Evolutionary conservation across 1,284 basidiomycete species (phyloP).

Genomic region (Veloboletus limbatus): DNA sequence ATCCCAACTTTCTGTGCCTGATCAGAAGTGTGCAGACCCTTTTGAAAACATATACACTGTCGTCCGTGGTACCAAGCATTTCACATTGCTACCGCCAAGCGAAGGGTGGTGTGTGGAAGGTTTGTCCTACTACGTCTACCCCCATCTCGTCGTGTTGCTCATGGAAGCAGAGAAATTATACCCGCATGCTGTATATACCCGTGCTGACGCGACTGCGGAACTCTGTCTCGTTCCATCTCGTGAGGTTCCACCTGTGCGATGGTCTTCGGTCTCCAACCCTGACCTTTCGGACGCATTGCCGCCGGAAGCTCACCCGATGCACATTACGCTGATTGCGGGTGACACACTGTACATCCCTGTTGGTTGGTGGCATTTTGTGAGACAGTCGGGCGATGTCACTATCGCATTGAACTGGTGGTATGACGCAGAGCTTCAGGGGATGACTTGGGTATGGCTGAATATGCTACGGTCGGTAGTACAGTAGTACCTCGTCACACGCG

Average conservation of each 20-base stretch:
- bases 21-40: constrained; percentile 54
- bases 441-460: constrained; percentile 63
- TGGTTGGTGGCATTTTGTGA: constrained; percentile 90
- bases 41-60: constrained; percentile 94
- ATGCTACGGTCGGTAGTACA: constrained; percentile 54
- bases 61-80: constrained; percentile 78
- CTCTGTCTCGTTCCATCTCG: constrained; percentile 48
- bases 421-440: constrained; percentile 70
- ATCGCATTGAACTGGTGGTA: constrained; percentile 92
- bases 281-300: constrained; percentile 44
- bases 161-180: constrained; percentile 55
- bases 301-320: constrained; percentile 57
- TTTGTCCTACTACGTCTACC: constrained; percentile 34
- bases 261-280: constrained; percentile 72
- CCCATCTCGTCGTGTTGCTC: constrained; percentile 3
- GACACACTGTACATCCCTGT: constrained; percentile 87
- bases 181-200: constrained; percentile 65
- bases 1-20: background rate
- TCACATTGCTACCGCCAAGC: constrained; percentile 81
- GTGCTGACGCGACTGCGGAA: constrained; percentile 34
- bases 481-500: constrained; percentile 19
- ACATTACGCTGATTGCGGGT: constrained; percentile 64
- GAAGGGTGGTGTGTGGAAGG: constrained; percentile 83
- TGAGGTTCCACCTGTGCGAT: constrained; percentile 51
- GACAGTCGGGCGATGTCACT: constrained; percentile 56